Evolutionary conservation across 2,329 filamentous ascomycete genomes (phyloP).

Genomic region (Neoascochyta sp.): DNA sequence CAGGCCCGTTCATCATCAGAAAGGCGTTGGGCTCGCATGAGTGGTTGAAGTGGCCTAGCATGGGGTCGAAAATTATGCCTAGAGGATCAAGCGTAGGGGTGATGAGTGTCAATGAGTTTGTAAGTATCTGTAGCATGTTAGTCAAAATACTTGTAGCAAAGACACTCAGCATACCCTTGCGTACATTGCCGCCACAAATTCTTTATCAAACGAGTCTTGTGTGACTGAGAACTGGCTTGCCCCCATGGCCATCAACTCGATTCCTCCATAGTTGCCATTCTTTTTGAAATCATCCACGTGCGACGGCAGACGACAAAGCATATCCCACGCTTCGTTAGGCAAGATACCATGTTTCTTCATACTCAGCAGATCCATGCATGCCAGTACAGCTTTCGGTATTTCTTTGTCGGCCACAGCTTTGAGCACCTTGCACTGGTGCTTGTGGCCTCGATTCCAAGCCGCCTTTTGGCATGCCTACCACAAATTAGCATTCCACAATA

Average conservation of each 20-base stretch:
- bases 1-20: conserved; percentile 54
- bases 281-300: conserved; percentile 49
- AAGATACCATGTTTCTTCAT: conserved; percentile 41
- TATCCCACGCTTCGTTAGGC: conserved; percentile 40
- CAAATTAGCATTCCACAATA: conserved; percentile 6
- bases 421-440: conserved; percentile 56
- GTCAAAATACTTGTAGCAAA: background rate
- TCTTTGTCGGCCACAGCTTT: conserved; percentile 40
- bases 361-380: conserved; percentile 53
- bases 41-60: conserved; percentile 56
- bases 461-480: conserved; percentile 54
- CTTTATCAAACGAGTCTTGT: conserved; percentile 38
- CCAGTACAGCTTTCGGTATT: conserved; percentile 55
- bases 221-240: conserved; percentile 52
- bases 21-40: conserved; percentile 59
- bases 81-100: conserved; percentile 55
- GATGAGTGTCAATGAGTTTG: conserved; percentile 58
- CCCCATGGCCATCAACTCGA: conserved; percentile 53
- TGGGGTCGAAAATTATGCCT: conserved; percentile 57
- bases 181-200: conserved; percentile 45
- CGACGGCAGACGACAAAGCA: conserved; percentile 45
- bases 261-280: conserved; percentile 43
- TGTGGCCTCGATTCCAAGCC: conserved; percentile 59
- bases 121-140: conserved; percentile 43
- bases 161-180: conserved; percentile 36